These are phyloP conservation scores for Danielia oregonensis DNA, from an alignment of 805 yeast species.

Conservation along the genomic window DNA sequence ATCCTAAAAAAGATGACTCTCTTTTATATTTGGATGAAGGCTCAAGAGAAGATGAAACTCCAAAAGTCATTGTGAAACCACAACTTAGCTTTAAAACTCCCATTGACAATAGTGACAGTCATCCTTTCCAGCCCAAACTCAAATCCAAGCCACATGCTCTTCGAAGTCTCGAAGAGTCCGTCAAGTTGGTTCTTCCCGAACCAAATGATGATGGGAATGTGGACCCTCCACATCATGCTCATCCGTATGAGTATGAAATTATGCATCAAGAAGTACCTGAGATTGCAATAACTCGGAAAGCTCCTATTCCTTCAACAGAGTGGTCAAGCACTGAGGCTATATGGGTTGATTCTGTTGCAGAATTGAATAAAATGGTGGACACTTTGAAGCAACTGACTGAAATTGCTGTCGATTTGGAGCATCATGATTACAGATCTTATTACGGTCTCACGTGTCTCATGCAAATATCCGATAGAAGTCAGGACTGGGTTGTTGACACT, in stretches of 20 bases:
- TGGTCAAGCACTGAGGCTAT: conserved; percentile 65
- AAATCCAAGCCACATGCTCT: conserved; percentile 69
- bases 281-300: conserved; percentile 34
- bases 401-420: conserved; percentile 93
- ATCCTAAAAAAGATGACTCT: conserved; percentile 18
- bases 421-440: conserved; percentile 87
- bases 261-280: conserved; percentile 65
- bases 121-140: conserved; percentile 77
- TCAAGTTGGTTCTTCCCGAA: conserved; percentile 21
- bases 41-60: conserved; percentile 7
- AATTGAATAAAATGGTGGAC: conserved; percentile 50
- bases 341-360: conserved; percentile 66
- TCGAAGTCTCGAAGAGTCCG: conserved; percentile 50
- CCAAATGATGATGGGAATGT: conserved; percentile 26
- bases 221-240: conserved; percentile 59
- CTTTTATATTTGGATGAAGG: conserved; percentile 2
- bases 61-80: conserved; percentile 55
- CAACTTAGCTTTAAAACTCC: conserved; percentile 55
- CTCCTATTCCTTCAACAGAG: conserved; percentile 51
- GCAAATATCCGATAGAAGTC: conserved; percentile 83
- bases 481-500: conserved; percentile 87
- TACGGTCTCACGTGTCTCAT: conserved; percentile 87
- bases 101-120: conserved; percentile 63
- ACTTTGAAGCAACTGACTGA: conserved; percentile 51
- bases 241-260: conserved; percentile 82